Evolutionary conservation across 1,139 yeast genomes (phyloP).

Genomic region (Debaryomyces sp.): DNA sequence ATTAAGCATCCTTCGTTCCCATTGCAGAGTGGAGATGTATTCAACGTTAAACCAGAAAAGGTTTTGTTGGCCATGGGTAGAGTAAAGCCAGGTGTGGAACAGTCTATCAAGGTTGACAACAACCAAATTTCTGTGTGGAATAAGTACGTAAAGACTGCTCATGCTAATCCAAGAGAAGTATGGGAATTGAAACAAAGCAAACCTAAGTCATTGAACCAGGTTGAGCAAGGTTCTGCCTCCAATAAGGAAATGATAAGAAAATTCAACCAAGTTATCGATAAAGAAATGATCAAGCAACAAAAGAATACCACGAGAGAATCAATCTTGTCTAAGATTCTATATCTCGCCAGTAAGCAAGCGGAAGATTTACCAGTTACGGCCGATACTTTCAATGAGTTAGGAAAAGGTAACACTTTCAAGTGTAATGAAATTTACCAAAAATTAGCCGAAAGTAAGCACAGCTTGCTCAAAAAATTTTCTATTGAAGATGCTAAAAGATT

Average conservation of each 20-base stretch:
- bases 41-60: slow-evolving; percentile 81
- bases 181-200: slow-evolving; percentile 57
- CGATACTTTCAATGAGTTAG: slow-evolving; percentile 23
- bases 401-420: slow-evolving; percentile 30
- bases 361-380: slow-evolving; percentile 27
- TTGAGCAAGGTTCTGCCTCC: slow-evolving; percentile 20
- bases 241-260: slow-evolving; percentile 23
- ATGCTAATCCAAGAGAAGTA: slow-evolving; percentile 57
- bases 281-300: slow-evolving; percentile 42
- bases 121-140: slow-evolving; percentile 78
- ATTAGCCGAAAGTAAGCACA: slow-evolving; percentile 31
- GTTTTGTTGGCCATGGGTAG: slow-evolving; percentile 87
- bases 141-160: slow-evolving; percentile 61
- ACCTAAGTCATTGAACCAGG: slow-evolving; percentile 41
- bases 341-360: slow-evolving; percentile 27
- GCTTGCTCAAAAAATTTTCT: slow-evolving; percentile 24
- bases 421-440: slow-evolving; percentile 35
- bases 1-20: slow-evolving; percentile 82
- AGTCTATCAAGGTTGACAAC: slow-evolving; percentile 69
- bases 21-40: slow-evolving; percentile 82
- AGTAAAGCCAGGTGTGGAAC: slow-evolving; percentile 71
- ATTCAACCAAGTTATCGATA: slow-evolving; percentile 30
- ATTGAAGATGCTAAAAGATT: slow-evolving; percentile 22
- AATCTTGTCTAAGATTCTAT: slow-evolving; percentile 46
- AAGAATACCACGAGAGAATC: slow-evolving; percentile 45